Evolutionary conservation across 1,284 basidiomycete species (phyloP).

Genomic region (Austroboletus novae-zelandiae): DNA sequence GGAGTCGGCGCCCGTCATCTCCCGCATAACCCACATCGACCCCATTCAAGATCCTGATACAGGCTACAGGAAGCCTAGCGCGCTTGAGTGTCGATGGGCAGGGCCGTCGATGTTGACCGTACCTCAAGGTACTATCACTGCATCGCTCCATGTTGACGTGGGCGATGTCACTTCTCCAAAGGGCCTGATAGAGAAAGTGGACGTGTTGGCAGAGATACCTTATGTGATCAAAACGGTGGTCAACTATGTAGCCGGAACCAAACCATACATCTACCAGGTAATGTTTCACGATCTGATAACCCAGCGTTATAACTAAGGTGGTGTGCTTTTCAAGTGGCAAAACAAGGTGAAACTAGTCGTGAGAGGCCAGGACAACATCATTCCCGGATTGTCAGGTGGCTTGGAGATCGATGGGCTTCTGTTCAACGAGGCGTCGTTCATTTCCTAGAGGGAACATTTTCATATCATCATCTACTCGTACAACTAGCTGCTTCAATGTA

Average conservation of each 20-base stretch:
- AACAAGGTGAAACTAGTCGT: slow-evolving; percentile 74
- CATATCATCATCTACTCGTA: slow-evolving; percentile 8
- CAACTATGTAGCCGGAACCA: slow-evolving; percentile 88
- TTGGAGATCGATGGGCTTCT: slow-evolving; percentile 68
- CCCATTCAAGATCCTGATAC: slow-evolving; percentile 70
- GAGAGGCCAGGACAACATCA: slow-evolving; percentile 55
- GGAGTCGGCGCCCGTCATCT: slow-evolving; percentile 51
- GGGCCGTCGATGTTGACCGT: slow-evolving; percentile 59
- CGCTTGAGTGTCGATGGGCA: slow-evolving; percentile 78
- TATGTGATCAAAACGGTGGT: slow-evolving; percentile 87
- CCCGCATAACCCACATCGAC: slow-evolving; percentile 68
- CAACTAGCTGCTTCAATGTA: slow-evolving; percentile 9
- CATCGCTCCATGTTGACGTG: slow-evolving; percentile 55
- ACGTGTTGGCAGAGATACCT: slow-evolving; percentile 95
- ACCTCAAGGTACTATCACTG: slow-evolving; percentile 55
- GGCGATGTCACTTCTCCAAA: slow-evolving; percentile 53
- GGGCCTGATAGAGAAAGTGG: slow-evolving; percentile 95
- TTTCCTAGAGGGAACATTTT: slow-evolving; percentile 50
- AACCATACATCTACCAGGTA: slow-evolving; percentile 92
- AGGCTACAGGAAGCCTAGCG: slow-evolving; percentile 75
- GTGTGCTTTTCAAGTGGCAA: slow-evolving; percentile 59
- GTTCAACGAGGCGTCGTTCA: slow-evolving; percentile 91
- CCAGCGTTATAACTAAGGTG: neutral
- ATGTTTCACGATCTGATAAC: neutral
- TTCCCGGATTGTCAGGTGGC: slow-evolving; percentile 43